Conservation (phyloP, 2,329 filamentous ascomycete genomes). For the Coniella lustricola region DNA sequence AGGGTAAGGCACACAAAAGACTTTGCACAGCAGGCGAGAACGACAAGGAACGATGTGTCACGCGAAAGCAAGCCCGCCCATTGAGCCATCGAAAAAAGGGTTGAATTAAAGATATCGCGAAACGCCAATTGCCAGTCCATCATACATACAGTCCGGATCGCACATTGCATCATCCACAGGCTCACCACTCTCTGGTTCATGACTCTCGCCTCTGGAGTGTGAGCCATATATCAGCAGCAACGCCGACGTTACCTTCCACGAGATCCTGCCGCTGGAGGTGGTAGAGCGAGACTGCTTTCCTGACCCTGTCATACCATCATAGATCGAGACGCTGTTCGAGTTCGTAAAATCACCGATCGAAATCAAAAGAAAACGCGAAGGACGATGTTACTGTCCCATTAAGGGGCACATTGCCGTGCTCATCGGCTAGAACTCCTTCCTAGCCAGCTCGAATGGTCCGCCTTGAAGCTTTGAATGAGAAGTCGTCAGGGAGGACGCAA, state of each 20-base stretch:
- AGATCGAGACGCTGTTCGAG: constrained; percentile 11
- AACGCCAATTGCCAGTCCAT: constrained; percentile 37
- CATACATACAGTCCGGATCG: constrained; percentile 34
- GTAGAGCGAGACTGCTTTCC: constrained; percentile 23
- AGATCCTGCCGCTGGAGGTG: constrained; percentile 23
- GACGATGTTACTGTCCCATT: constrained; percentile 1
- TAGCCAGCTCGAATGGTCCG: constrained; percentile 3
- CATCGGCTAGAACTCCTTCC: background rate
- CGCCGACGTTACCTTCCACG: constrained; percentile 2
- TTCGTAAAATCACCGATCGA: constrained; percentile 12
- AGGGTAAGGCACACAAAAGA: no score
- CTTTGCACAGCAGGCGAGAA: no score
- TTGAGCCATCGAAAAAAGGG: constrained; percentile 18
- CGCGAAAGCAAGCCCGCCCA: no score
- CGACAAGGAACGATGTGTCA: no score
- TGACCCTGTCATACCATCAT: constrained; percentile 22
- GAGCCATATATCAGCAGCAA: constrained; percentile 14
- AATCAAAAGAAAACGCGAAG: constrained; percentile 11
- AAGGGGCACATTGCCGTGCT: constrained; percentile 5
- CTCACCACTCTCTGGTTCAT: constrained; percentile 3
- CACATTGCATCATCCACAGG: constrained; percentile 19
- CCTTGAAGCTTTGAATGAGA: background rate
- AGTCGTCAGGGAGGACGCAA: constrained; percentile 5
- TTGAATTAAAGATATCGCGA: constrained; percentile 36
- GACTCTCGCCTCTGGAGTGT: constrained; percentile 9